Evolutionary conservation across 1,139 yeast species (phyloP).

Genomic region (Blastobotrys buckinghamii): DNA sequence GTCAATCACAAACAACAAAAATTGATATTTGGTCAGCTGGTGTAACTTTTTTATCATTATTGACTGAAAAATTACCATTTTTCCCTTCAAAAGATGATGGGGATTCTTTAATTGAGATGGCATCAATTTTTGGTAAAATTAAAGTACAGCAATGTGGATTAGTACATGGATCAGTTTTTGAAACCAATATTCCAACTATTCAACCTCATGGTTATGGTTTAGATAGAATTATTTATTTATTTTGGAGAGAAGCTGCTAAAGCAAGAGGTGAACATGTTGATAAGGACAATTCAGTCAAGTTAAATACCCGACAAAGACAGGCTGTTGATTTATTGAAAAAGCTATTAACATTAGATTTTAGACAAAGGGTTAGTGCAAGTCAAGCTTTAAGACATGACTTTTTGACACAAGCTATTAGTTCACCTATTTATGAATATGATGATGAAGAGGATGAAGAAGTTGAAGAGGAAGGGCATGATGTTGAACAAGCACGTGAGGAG

Average conservation of each 20-base stretch:
- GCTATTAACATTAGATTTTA: conserved; percentile 54
- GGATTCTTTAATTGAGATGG: conserved; percentile 82
- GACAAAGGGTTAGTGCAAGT: conserved; percentile 48
- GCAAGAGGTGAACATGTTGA: conserved; percentile 22
- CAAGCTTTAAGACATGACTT: conserved; percentile 52
- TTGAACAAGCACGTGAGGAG: too few species aligned
- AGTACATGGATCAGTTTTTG: conserved; percentile 85
- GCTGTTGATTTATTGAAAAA: conserved; percentile 50
- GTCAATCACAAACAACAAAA: conserved; percentile 75
- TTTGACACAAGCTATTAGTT: conserved; percentile 28
- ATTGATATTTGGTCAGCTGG: conserved; percentile 95
- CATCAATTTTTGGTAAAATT: conserved; percentile 76
- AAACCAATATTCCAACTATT: conserved; percentile 49
- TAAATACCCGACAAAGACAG: conserved; percentile 27
- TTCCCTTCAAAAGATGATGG: conserved; percentile 88
- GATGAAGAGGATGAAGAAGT: background rate
- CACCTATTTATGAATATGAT: background rate
- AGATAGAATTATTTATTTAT: conserved; percentile 36
- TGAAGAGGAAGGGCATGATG: background rate
- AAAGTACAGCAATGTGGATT: conserved; percentile 71
- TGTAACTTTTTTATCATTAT: conserved; percentile 67
- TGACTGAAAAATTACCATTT: conserved; percentile 73
- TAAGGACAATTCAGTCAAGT: background rate
- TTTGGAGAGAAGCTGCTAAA: conserved; percentile 26
- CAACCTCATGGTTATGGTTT: conserved; percentile 33